Conservation (phyloP, 495 filamentous ascomycete species). For the Hamigera avellanea region DNA sequence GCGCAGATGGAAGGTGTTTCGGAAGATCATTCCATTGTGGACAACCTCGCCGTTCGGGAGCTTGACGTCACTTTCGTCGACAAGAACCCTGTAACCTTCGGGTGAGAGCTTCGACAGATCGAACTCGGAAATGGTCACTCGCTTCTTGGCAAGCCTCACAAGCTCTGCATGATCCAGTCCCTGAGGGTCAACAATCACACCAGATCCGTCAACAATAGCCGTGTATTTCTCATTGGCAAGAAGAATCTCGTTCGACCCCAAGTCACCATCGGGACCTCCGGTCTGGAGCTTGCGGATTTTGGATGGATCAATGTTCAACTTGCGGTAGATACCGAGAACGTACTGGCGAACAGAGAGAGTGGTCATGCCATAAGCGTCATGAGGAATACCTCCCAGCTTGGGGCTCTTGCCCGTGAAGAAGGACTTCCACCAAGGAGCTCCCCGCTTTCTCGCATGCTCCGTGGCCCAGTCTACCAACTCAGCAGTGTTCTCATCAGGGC, state of each 20-base stretch:
- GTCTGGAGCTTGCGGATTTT: slow-evolving; percentile 89
- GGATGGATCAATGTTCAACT: slow-evolving; percentile 75
- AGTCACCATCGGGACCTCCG: slow-evolving; percentile 90
- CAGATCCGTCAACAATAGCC: slow-evolving; percentile 86
- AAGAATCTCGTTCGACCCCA: slow-evolving; percentile 95
- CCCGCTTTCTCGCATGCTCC: slow-evolving; percentile 76
- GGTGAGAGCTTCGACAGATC: slow-evolving; percentile 75
- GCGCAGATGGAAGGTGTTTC: slow-evolving; percentile 92
- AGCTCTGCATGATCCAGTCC: slow-evolving; percentile 81
- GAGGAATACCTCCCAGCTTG: slow-evolving; percentile 89
- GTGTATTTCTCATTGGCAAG: slow-evolving; percentile 92
- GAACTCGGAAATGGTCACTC: slow-evolving; percentile 82
- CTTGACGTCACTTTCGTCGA: slow-evolving; percentile 78
- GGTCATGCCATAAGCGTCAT: slow-evolving; percentile 96
- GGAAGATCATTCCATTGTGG: slow-evolving; percentile 87
- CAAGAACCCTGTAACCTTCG: slow-evolving; percentile 82
- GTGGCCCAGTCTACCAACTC: slow-evolving; percentile 97
- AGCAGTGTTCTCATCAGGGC: slow-evolving; percentile 96
- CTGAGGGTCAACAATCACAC: slow-evolving; percentile 86
- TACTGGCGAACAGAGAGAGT: slow-evolving; percentile 93
- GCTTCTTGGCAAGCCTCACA: slow-evolving; percentile 69
- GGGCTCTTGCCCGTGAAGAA: slow-evolving; percentile 99
- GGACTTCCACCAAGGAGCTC: slow-evolving; percentile 98
- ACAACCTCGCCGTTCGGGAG: slow-evolving; percentile 80
- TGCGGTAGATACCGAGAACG: slow-evolving; percentile 91